Base-by-base conservation (phyloP, 2,329 filamentous ascomycete genomes). In the Xylariales sp. region DNA sequence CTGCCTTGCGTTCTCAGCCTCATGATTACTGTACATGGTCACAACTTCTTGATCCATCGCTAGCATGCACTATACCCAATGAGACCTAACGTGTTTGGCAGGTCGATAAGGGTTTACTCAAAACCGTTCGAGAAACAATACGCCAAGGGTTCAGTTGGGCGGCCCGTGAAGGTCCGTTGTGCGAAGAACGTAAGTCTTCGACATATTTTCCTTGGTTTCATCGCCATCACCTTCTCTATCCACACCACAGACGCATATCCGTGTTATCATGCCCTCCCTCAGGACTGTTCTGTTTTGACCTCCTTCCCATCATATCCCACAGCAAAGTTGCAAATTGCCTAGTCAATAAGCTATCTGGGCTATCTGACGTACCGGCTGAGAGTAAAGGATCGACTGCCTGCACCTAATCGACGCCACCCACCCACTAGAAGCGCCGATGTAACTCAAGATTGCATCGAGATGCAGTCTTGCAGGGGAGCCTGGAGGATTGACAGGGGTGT, bases 131-230 rank as follows among this genome's bases (percentile, higher is more conserved):
- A 53, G 93, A 98, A 60, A 91, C 87, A 6, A 88, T 98, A 54
- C 84, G 88, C 35, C 93, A 98, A 66, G 93, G 93, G 22, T 98
- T 98, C 65, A 89, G 85, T 61, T 98, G 93, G 93, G 93, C 88
- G 37, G 88, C 90, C 22, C 77, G 93, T 49, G 93, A 98, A 77
- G 93, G 93, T 1, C 93, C 93, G 14, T 73, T 98, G 19, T 97
- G 93, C 63, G 93, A 98, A 84, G 93, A 98, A 70, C 93, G 85
- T 88, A 71, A 78, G 85, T 81, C 46, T 24, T 18, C 29, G 20
- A 33, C 18, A 33, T n/a, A 32, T 32, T 14, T 32, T 27, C n/a
- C 28, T 33, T 14, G 36, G 36, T 29, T 28, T 31, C 16, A n/a
- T 18, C 27, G 31, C 24, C 15, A 9, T 20, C 16, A 29, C 27